Evolutionary conservation across 2,329 filamentous ascomycete species (phyloP).

Genomic region (Acarospora socialis): DNA sequence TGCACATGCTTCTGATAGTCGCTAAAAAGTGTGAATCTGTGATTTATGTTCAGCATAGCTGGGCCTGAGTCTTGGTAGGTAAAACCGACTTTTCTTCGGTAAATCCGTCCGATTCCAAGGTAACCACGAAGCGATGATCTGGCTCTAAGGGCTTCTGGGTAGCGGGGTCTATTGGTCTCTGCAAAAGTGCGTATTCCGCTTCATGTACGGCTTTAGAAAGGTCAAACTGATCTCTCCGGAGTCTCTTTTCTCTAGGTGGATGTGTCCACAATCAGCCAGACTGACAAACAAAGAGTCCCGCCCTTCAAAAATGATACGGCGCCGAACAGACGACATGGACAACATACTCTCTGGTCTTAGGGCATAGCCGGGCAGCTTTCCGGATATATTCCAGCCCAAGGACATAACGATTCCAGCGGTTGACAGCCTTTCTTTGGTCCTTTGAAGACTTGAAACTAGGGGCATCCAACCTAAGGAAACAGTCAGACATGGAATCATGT

Average conservation of each 20-base stretch:
- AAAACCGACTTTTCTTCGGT: conserved; percentile 29
- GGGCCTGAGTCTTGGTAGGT: conserved; percentile 7
- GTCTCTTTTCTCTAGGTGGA: conserved; percentile 29
- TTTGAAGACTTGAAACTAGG: conserved; percentile 28
- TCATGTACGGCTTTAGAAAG: conserved; percentile 28
- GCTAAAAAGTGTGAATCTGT: conserved; percentile 30
- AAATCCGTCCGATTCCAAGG: conserved; percentile 31
- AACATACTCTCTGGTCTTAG: conserved; percentile 30
- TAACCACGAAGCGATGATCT: conserved; percentile 35
- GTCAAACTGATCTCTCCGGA: conserved; percentile 30
- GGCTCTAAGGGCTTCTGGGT: conserved; percentile 32
- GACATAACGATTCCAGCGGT: conserved; percentile 34
- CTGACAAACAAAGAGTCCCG: too few relatives aligned
- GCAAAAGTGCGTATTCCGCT: conserved; percentile 29
- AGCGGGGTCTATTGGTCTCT: conserved; percentile 29
- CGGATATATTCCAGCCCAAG: conserved; percentile 33
- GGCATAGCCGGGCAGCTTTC: conserved; percentile 30
- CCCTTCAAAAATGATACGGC: too few relatives aligned
- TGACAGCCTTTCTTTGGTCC: conserved; percentile 34
- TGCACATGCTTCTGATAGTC: conserved; percentile 34
- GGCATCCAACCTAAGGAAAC: conserved; percentile 25
- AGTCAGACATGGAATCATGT: conserved; percentile 6
- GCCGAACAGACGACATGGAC: too few relatives aligned
- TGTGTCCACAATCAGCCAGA: too few relatives aligned
- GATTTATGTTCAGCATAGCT: background rate